A percentile compares a stretch with the other conserved stretches of the same genome.
phyloP scores from a whole-genome alignment of 2,329 filamentous ascomycete genomes.

The Cordyceps javanica region DNA sequence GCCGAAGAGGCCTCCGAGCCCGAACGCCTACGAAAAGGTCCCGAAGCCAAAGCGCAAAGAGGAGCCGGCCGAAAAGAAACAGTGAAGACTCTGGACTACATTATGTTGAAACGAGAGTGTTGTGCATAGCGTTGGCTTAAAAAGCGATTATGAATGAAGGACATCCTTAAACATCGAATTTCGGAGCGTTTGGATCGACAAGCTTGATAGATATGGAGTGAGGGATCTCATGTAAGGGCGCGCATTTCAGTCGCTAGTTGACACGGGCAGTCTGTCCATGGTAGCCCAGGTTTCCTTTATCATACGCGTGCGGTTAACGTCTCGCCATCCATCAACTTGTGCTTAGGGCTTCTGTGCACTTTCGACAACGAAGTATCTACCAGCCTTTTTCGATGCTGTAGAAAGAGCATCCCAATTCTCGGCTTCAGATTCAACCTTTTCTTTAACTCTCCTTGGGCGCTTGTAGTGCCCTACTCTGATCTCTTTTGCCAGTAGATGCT shows the following conservation, averaged over 20 bases:
- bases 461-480: slow-evolving; percentile 50
- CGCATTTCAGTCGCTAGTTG: neutral
- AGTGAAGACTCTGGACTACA: neutral
- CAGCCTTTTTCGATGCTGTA: slow-evolving; percentile 58
- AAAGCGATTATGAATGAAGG: neutral
- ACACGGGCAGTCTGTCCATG: neutral
- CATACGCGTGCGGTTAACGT: neutral
- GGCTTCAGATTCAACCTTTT: slow-evolving; percentile 35
- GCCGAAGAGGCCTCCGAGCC: slow-evolving; percentile 53
- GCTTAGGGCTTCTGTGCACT: slow-evolving; percentile 39
- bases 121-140: slow-evolving; percentile 6
- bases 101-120: neutral
- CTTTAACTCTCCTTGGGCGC: slow-evolving; percentile 35
- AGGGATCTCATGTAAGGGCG: neutral
- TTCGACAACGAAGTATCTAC: slow-evolving; percentile 73
- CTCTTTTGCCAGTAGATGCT: slow-evolving; percentile 53
- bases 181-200: neutral
- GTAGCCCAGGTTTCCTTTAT: no score
- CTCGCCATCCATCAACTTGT: slow-evolving; percentile 13
- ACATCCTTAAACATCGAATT: neutral
- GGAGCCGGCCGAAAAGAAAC: slow-evolving; percentile 17
- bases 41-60: slow-evolving; percentile 39
- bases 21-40: slow-evolving; percentile 78
- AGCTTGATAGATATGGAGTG: neutral
- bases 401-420: slow-evolving; percentile 68